These are phyloP conservation scores for Colletotrichum sp. DNA, from an alignment of 2,329 filamentous ascomycete genomes.

Conservation along the genomic window DNA sequence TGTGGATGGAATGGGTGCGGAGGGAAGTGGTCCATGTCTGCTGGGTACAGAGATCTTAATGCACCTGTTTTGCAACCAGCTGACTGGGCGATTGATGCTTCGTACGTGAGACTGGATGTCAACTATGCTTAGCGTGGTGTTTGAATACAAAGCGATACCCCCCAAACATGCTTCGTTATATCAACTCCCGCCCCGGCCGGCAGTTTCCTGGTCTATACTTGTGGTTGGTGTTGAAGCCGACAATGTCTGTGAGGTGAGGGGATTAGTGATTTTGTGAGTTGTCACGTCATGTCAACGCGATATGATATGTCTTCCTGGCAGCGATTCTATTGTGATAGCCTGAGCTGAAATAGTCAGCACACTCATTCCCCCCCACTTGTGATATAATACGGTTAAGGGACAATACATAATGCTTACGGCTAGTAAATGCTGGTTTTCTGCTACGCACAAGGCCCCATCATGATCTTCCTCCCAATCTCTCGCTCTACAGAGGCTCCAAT, in stretches of 20 bases:
- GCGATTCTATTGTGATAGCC: no score
- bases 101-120: neutral
- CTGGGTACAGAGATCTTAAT: neutral
- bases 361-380: accelerated
- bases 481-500: neutral
- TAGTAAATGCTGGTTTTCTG: neutral
- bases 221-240: no score
- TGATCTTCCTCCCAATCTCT: neutral
- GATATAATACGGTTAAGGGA: neutral
- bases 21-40: neutral
- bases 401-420: neutral
- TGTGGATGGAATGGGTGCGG: neutral
- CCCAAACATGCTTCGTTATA: neutral
- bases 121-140: conserved; percentile 3
- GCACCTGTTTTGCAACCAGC: neutral
- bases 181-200: neutral
- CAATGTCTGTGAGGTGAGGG: no score
- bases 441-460: neutral
- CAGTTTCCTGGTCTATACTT: no score
- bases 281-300: no score
- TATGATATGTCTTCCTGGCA: no score
- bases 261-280: no score
- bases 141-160: conserved; percentile 11
- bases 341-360: no score
- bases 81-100: neutral